Conservation (phyloP, 1,284 basidiomycete genomes). For the Boletus albobrunnescens region DNA sequence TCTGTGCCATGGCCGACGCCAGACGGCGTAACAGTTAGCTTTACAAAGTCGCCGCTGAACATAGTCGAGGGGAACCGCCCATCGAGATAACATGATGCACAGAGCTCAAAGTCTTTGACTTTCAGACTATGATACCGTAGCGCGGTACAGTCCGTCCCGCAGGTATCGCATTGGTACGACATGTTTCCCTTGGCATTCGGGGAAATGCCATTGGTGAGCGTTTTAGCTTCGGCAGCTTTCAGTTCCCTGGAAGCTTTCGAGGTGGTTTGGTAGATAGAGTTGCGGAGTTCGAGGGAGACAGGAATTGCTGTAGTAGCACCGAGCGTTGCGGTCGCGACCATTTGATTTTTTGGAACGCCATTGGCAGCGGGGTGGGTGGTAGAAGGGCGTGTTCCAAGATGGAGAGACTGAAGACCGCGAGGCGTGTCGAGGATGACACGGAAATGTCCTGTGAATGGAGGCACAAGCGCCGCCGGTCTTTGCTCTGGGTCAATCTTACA, state of each 20-base stretch:
- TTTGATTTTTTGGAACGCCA: constrained; percentile 41
- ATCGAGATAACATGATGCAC: constrained; percentile 89
- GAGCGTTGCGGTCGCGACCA: constrained; percentile 47
- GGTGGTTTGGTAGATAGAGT: constrained; percentile 85
- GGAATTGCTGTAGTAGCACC: constrained; percentile 45
- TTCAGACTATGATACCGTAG: constrained; percentile 92
- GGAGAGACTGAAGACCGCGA: constrained; percentile 90
- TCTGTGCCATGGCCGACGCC: constrained; percentile 41
- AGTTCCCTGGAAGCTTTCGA: constrained; percentile 74
- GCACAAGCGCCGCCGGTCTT: constrained; percentile 88
- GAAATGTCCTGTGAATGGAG: constrained; percentile 98
- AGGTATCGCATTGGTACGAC: constrained; percentile 87
- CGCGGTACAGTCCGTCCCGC: constrained; percentile 87
- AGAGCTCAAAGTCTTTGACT: constrained; percentile 87
- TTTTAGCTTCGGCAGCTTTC: constrained; percentile 59
- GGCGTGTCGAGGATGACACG: constrained; percentile 96
- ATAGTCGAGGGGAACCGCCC: constrained; percentile 95
- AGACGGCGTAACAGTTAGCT: constrained; percentile 59
- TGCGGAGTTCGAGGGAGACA: constrained; percentile 79
- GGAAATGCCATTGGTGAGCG: constrained; percentile 56
- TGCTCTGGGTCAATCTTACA: constrained; percentile 93
- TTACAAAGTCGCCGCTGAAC: constrained; percentile 98
- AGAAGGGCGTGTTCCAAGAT: constrained; percentile 78
- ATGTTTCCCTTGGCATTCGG: constrained; percentile 45
- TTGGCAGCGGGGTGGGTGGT: constrained; percentile 46